Evolutionary conservation across 305 asterid species (phyloP).

Genomic region (Fraxinus dipetala): DNA sequence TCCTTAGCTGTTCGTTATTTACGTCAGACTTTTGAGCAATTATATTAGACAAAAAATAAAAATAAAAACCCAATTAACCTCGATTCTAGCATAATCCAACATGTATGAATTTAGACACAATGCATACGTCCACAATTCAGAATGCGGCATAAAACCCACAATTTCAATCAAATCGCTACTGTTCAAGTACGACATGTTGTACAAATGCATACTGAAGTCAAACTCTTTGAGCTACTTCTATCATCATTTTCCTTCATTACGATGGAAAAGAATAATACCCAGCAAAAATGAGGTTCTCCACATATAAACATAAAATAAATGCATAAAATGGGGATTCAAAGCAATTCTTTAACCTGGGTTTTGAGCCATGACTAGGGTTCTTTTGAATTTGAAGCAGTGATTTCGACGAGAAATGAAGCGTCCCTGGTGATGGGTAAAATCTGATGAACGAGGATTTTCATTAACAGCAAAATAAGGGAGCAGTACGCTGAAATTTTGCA

Average conservation of each 20-base stretch:
- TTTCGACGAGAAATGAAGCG: conserved; percentile 11
- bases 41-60: neutral
- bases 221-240: neutral
- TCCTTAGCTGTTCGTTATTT: neutral
- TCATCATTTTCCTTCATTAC: neutral
- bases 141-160: neutral
- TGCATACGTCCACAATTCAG: neutral
- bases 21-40: neutral
- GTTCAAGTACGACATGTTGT: neutral
- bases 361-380: conserved; percentile 30
- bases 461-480: neutral
- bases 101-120: neutral
- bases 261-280: neutral
- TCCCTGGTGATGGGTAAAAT: conserved; percentile 12
- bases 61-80: neutral
- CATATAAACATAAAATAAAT: neutral
- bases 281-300: neutral
- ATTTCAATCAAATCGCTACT: neutral
- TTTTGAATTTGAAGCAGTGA: conserved; percentile 23
- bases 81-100: neutral
- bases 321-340: neutral
- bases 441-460: neutral
- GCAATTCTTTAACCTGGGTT: conserved; percentile 34
- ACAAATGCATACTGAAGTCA: neutral
- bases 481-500: neutral